These are phyloP conservation scores for Termitomyces sp. DNA, from an alignment of 768 basidiomycete species.

Conservation along the genomic window DNA sequence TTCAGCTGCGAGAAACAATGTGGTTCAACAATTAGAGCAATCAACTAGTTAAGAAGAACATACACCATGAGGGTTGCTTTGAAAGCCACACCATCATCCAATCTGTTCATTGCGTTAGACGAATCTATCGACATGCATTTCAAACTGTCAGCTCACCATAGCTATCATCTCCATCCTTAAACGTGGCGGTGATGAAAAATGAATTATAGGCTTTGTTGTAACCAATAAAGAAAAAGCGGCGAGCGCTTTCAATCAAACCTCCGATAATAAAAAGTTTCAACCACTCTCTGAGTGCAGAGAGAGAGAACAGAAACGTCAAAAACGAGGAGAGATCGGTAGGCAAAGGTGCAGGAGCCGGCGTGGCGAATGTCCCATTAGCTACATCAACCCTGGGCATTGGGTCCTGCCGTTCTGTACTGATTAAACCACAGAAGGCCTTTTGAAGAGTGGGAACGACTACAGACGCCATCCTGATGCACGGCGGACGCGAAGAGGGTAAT, in stretches of 20 bases:
- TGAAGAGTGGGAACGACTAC: constrained; percentile 8
- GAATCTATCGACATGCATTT: background rate
- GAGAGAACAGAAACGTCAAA: constrained; percentile 25
- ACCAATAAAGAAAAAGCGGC: constrained; percentile 29
- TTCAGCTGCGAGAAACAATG: constrained; percentile 19
- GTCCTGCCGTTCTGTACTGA: background rate
- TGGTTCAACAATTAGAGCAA: background rate
- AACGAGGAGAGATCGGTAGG: constrained; percentile 12
- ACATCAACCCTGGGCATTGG: constrained; percentile 7
- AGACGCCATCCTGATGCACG: constrained; percentile 3
- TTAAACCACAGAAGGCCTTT: constrained; percentile 34
- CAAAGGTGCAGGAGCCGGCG: background rate
- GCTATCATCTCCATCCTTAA: constrained; percentile 37
- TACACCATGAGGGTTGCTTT: constrained; percentile 48
- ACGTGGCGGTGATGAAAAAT: constrained; percentile 46
- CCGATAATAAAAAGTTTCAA: constrained; percentile 46
- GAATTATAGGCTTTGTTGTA: constrained; percentile 34
- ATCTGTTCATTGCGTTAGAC: constrained; percentile 21
- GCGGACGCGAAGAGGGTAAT: background rate
- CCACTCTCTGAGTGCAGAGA: constrained; percentile 45
- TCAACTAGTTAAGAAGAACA: constrained; percentile 10
- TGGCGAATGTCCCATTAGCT: background rate
- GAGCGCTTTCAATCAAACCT: constrained; percentile 42
- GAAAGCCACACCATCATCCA: constrained; percentile 61
- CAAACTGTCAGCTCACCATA: constrained; percentile 13